Evolutionary conservation across 2,329 filamentous ascomycete species (phyloP).

Genomic region (Stagonosporopsis chrysanthemi): DNA sequence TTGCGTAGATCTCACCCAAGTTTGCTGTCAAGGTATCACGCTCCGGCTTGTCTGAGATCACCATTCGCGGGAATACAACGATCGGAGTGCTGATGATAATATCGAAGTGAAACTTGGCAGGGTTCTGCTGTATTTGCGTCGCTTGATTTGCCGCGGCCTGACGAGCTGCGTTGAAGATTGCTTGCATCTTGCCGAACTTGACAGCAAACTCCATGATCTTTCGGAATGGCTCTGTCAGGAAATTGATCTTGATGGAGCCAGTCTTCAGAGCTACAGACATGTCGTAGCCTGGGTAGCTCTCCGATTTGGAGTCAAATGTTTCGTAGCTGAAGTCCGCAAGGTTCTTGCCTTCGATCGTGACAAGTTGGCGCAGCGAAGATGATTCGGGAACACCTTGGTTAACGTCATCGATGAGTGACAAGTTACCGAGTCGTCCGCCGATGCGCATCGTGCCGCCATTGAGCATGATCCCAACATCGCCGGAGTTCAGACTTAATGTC

Average conservation of each 20-base stretch:
- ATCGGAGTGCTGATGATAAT: slow-evolving; percentile 94
- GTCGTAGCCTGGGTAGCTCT: slow-evolving; percentile 91
- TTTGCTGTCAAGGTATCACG: slow-evolving; percentile 91
- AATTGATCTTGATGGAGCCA: slow-evolving; percentile 95
- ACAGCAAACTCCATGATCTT: slow-evolving; percentile 98
- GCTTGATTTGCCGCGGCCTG: slow-evolving; percentile 94
- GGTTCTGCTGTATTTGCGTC: slow-evolving; percentile 88
- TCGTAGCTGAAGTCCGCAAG: slow-evolving; percentile 97
- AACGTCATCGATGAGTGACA: slow-evolving; percentile 90
- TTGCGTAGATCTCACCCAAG: slow-evolving; percentile 94
- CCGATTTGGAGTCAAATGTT: slow-evolving; percentile 81
- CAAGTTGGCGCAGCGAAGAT: slow-evolving; percentile 82
- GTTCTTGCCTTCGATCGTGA: slow-evolving; percentile 95
- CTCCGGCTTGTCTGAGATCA: slow-evolving; percentile 72
- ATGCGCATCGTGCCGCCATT: slow-evolving; percentile 87
- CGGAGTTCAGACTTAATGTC: slow-evolving; percentile 90
- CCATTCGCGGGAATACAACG: slow-evolving; percentile 85
- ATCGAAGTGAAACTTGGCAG: slow-evolving; percentile 91
- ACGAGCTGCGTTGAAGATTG: slow-evolving; percentile 94
- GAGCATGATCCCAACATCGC: slow-evolving; percentile 88
- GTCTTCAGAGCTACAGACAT: slow-evolving; percentile 89
- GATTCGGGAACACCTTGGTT: slow-evolving; percentile 85
- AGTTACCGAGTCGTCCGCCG: slow-evolving; percentile 82
- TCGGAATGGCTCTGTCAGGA: slow-evolving; percentile 94
- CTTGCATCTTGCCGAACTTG: slow-evolving; percentile 99